Base-by-base conservation (phyloP, 169 alveolate genomes). In the Cytauxzoon felis region DNA sequence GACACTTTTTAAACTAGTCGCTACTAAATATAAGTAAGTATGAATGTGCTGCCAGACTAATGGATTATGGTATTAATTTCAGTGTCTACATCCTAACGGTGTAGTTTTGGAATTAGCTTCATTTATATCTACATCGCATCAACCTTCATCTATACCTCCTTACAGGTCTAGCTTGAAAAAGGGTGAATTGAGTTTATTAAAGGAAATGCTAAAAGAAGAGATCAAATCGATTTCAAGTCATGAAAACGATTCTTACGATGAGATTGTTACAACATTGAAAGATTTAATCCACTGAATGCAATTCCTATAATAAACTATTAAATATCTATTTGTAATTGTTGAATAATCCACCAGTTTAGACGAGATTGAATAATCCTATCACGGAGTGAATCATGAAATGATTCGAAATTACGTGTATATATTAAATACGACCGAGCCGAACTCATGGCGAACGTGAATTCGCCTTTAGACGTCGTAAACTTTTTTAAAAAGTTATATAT, bases 351-450 rank as follows among this genome's bases (percentile, higher is more conserved):
- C n/a, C 45, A 13, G 13, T 13, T 13, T 38, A 13, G 45, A 48
- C 40, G 5, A 30, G 5, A 21, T 5, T 9, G 9, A 51, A 16
- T 51, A 51, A 13, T 30, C n/a, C 51, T 3, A 19, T 8, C 27
- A 3, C 8, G 21, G 36, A 38, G 3, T 9, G n/a, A 13, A 38
- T 13, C 45, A 38, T 13, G 13, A 13, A 38, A 13, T 38, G 45
- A 38, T 38, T 13, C n/a, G n/a, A n/a, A n/a, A n/a, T n/a, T n/a
- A n/a, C n/a, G 61, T 53, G n/a, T n/a, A 26, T 26, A 48, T 72
- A 78, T 58, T 65, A 42, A 41, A 7, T 72, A 65, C 69, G 75
- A 78, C 82, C 82, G 82, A 72, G 82, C 82, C 82, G 82, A 72
- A 72, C 82, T 72, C 82, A 41, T 61, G 70, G 82, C 73, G 67